A percentile compares a stretch with the other conserved stretches of the same genome.
Evolutionary conservation across 371 early-diverging fungal genomes (phyloP).

Genomic region (Mucor mucedo): DNA sequence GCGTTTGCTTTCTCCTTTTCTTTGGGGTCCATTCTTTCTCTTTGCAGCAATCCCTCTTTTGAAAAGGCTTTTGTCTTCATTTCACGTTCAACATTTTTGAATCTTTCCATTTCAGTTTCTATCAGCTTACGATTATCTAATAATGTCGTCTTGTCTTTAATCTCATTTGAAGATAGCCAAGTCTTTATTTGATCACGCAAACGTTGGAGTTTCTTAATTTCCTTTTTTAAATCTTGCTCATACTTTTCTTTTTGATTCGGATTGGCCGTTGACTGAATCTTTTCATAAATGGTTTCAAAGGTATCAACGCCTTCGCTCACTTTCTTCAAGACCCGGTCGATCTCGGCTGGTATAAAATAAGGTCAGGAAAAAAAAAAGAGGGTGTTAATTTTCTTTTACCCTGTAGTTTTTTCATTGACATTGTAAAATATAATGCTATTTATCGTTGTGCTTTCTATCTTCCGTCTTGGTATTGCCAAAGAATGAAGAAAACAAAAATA

Average conservation of each 20-base stretch:
- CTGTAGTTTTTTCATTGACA: slow-evolving; percentile 34
- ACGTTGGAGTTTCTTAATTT: slow-evolving; percentile 97
- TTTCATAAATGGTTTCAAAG: slow-evolving; percentile 90
- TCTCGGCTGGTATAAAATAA: slow-evolving; percentile 20
- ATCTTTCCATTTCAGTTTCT: slow-evolving; percentile 97
- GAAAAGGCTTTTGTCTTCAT: slow-evolving; percentile 98
- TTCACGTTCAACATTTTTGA: slow-evolving; percentile 97
- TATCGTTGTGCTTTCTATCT: no score
- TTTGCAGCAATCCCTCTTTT: slow-evolving; percentile 90
- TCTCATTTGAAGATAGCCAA: slow-evolving; percentile 90
- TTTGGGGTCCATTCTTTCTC: slow-evolving; percentile 89
- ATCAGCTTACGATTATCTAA: slow-evolving; percentile 91
- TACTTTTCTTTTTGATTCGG: slow-evolving; percentile 94
- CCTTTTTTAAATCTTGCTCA: slow-evolving; percentile 95
- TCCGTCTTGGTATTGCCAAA: no score
- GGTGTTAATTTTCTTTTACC: slow-evolving; percentile 11
- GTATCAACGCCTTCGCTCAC: slow-evolving; percentile 95
- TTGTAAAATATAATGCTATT: background rate
- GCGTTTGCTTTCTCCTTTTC: slow-evolving; percentile 89
- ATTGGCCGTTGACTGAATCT: slow-evolving; percentile 82
- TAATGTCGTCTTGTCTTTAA: slow-evolving; percentile 94
- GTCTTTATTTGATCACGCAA: slow-evolving; percentile 96
- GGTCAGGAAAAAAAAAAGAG: background rate
- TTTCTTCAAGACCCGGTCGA: slow-evolving; percentile 92
- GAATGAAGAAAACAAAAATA: no score